Evolutionary conservation across 2,329 filamentous ascomycete species (phyloP), one percentile per base, ranked within the genome.

Genomic region (Cercospora sp.): DNA sequence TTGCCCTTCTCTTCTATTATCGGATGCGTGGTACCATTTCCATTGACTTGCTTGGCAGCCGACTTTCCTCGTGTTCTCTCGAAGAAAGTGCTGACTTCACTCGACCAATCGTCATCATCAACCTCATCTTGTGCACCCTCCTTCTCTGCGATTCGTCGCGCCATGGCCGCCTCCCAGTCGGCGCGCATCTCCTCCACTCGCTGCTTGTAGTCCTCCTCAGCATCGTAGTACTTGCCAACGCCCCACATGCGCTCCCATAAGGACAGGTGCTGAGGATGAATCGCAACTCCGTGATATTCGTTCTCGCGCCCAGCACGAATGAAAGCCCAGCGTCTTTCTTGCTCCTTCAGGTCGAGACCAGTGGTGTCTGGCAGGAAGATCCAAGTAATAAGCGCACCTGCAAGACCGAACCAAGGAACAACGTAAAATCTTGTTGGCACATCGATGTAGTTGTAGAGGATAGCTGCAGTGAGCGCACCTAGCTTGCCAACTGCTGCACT

Each of bases 341-440:
- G 94, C 81, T 98, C 94, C 85, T 97, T 97, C 71, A 98, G 89
- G 78, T 98, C 94, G 45, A 98, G 90, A 66, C 94, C 94, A 9
- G 94, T 97, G 75, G 94, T 98, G 79, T 98, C 94, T n/a, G 94
- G 94, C 33, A 98, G 89, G 86, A 93, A 98, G 75, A 96, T 73
- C 73, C 83, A 89, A 53, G 94, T 97, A 68, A 97, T 80, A 30
- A 97, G 73, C 83, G 95, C 92, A 74, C 94, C 94, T 16, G 85
- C 89, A 16, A 97, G 89, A 77, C 94, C 94, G 79, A 97, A 97
- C 94, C 94, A 97, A 20, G 94, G 93, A 1, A 97, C 93, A 53
- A 97, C 89, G 80, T 94, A 89, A 84, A 97, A 97, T 80, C 94
- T 95, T 69, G 86, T 90, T 79, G 90, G 88, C 1, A 88, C 90